Conservation (phyloP, 2,329 filamentous ascomycete genomes). For the Clonostachys byssicola region DNA sequence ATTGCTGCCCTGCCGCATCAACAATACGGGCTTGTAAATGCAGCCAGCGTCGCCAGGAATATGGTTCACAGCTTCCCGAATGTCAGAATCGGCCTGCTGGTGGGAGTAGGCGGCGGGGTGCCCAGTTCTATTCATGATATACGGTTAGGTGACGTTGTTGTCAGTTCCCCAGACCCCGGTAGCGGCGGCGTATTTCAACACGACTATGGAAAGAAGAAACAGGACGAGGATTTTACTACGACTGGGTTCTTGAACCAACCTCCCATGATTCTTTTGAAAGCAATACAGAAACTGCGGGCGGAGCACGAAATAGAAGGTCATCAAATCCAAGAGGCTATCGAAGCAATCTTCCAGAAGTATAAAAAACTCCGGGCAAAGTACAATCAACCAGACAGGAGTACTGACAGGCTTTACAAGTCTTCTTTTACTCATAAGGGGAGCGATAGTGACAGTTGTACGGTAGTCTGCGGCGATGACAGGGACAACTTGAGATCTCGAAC, state of each 20-base stretch:
- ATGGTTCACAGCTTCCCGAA: slow-evolving; percentile 25
- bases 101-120: slow-evolving; percentile 13
- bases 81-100: slow-evolving; percentile 9
- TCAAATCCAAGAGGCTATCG: background rate
- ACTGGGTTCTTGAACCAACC: slow-evolving; percentile 3
- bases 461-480: background rate
- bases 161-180: background rate
- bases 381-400: background rate
- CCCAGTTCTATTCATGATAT: slow-evolving; percentile 14
- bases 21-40: slow-evolving; percentile 18
- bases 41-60: slow-evolving; percentile 19
- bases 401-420: background rate
- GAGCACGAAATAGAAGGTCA: background rate
- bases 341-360: background rate
- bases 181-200: slow-evolving; percentile 3
- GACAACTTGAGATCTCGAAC: background rate
- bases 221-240: background rate
- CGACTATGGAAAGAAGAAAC: slow-evolving; percentile 4
- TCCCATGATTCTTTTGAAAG: background rate
- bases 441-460: background rate
- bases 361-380: background rate
- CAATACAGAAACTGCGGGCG: background rate
- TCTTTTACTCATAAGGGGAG: background rate
- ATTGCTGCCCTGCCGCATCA: slow-evolving; percentile 17
- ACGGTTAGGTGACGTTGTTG: slow-evolving; percentile 7